Evolutionary conservation across 148 eudicot species (phyloP).

Genomic region (Arctostaphylos glauca): DNA sequence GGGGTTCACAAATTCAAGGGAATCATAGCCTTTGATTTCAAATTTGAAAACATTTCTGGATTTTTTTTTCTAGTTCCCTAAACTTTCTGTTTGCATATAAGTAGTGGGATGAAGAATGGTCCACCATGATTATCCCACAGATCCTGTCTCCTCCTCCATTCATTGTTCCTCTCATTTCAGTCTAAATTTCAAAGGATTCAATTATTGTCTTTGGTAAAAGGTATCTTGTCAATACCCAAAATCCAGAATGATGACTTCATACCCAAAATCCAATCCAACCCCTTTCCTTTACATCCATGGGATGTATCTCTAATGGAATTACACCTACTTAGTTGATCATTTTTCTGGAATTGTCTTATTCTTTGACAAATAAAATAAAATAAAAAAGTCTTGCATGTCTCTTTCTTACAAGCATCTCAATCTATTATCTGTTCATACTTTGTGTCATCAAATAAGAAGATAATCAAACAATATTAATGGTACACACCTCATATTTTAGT

Average conservation of each 20-base stretch:
- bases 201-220: neutral
- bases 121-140: constrained; percentile 4
- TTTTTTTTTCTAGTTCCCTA: no score
- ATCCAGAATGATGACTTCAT: neutral
- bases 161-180: neutral
- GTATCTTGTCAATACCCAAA: constrained; percentile 5
- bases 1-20: no score
- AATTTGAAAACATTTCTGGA: no score
- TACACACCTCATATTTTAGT: no score
- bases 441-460: neutral
- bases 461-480: neutral
- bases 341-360: neutral
- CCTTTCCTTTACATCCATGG: neutral
- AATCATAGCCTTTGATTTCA: no score
- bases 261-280: neutral
- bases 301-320: neutral
- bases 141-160: neutral
- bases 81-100: neutral
- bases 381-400: neutral
- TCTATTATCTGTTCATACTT: neutral
- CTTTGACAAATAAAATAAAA: neutral
- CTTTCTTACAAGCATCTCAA: neutral
- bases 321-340: neutral
- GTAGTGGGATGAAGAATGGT: constrained; percentile 8
- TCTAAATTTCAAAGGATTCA: constrained; percentile 10